These are phyloP conservation scores for Cajanus cajan DNA, from an alignment of 306 rosid species.

Conservation along the genomic window DNA sequence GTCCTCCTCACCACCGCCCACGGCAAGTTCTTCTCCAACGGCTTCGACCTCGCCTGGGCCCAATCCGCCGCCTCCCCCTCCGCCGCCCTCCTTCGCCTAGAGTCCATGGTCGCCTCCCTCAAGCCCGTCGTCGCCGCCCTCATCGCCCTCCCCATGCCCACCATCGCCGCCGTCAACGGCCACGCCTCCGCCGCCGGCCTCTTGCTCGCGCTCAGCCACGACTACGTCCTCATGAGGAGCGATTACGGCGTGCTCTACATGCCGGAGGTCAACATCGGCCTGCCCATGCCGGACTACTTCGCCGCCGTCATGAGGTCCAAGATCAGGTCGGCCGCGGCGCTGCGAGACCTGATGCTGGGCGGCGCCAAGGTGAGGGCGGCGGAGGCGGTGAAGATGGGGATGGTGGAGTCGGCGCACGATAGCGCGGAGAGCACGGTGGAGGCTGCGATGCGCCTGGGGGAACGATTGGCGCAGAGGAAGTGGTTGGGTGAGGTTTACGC, in stretches of 20 bases:
- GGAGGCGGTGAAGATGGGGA: conserved; percentile 59
- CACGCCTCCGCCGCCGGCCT: conserved; percentile 65
- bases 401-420: conserved; percentile 65
- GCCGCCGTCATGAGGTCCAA: conserved; percentile 40
- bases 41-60: conserved; percentile 78
- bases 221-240: conserved; percentile 59
- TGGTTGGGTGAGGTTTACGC: conserved; percentile 61
- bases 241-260: conserved; percentile 68
- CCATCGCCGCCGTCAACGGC: conserved; percentile 66
- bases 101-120: conserved; percentile 38
- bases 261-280: conserved; percentile 63
- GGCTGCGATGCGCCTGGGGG: conserved; percentile 56
- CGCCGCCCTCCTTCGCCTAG: conserved; percentile 50
- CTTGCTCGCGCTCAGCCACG: conserved; percentile 58
- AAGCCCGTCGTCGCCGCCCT: conserved; percentile 55
- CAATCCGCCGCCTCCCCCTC: conserved; percentile 43
- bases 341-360: conserved; percentile 50
- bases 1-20: conserved; percentile 71
- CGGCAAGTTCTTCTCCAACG: conserved; percentile 73
- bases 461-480: conserved; percentile 41
- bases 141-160: conserved; percentile 68
- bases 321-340: conserved; percentile 38
- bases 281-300: conserved; percentile 65
- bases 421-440: conserved; percentile 40
- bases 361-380: conserved; percentile 50